Evolutionary conservation across 257 asterid genomes (phyloP), one percentile per base, ranked within the genome.

Genomic region (Solanum ossicruentum): DNA sequence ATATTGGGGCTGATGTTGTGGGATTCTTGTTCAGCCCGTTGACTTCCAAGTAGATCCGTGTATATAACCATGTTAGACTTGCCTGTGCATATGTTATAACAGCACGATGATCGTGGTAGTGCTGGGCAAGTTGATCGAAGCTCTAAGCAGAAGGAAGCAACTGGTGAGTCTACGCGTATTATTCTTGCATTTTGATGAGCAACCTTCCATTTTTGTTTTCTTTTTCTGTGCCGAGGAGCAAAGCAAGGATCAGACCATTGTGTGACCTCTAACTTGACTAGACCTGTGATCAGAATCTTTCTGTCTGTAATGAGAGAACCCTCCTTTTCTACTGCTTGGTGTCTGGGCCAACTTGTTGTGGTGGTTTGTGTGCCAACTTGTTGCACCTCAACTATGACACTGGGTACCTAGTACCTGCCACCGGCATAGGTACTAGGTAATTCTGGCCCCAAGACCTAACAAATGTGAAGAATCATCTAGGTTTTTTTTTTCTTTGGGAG

Each of bases 41-140:
- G 93, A 90, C 78, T 87, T 93, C 88, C 87, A 88, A 88, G 92
- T 90, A 86, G 88, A 85, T 88, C 89, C 85, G 80, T 85, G 87
- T 88, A 90, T 91, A 92, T 95, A 93, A 96, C 92, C 86, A 92
- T 92, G 82, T 94, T 95, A 88, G 95, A 92, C 92, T 90, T 92
- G 93, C 92, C 94, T 94, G 88, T 95, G 92, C 90, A 84, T 96
- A 95, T 96, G 92, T 94, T 93, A 61, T 96, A 91, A 87, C 99
- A 96, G 99, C 98, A 93, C 85, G 98, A 93, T 86, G 97, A 94
- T 71, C 97, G 98, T 80, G 94, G 90, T 88, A 86, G 84, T 92
- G 90, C 89, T 66, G 93, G 92, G 88, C 93, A 92, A 88, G 92
- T 82, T 89, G 94, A 91, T 84, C 89, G 97, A 90, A 91, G 92